Base-by-base conservation (phyloP, 1,284 basidiomycete genomes). In the Ustilago esculenta region DNA sequence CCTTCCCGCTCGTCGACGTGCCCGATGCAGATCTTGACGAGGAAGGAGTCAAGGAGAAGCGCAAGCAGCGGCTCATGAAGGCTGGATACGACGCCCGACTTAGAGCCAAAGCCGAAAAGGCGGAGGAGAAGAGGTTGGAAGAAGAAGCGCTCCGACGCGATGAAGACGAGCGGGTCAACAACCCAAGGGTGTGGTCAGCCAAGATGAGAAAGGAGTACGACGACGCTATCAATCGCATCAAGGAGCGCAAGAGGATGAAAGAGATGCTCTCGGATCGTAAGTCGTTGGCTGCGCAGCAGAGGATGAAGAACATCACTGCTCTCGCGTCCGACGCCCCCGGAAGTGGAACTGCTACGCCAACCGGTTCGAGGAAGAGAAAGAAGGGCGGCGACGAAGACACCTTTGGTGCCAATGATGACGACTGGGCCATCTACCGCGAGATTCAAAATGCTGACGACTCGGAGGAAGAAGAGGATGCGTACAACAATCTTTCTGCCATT, bases 341-440 rank as follows among this genome's bases (percentile, higher is more conserved):
- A 7, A 66, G 63, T 30, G 69, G 69, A 2, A 59, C 47, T 49
- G 57, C 56, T 18, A 67, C 58, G 18, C 69, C 69, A 0, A 60
- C 55, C 2, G 61, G 59, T 14, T 32, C 40, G 0, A 21, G 70
- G 5, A 72, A 75, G 23, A 61, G 75, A 20, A 77, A 77, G 47
- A 70, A 75, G 20, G 66, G 59, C 3, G 75, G 75, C 11, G 73
- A 72, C n/a, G 94, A 98, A 84, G 96, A 98, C 75, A 90, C 87
- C 81, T 99, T 98, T 77, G 94, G 96, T 1, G 90, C 90, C 25
- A 90, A 98, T 72, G 95, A 98, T 78, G 92, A 90, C 15, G 95
- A 98, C 82, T 98, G 96, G 95, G 90, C 90, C 0, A 94, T 98
- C 47, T 98, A 98, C 81, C 91, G 95, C 56, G 94, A 97, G 84